Conservation (phyloP, 495 filamentous ascomycete genomes). For the Clavariopsis aquatica region DNA sequence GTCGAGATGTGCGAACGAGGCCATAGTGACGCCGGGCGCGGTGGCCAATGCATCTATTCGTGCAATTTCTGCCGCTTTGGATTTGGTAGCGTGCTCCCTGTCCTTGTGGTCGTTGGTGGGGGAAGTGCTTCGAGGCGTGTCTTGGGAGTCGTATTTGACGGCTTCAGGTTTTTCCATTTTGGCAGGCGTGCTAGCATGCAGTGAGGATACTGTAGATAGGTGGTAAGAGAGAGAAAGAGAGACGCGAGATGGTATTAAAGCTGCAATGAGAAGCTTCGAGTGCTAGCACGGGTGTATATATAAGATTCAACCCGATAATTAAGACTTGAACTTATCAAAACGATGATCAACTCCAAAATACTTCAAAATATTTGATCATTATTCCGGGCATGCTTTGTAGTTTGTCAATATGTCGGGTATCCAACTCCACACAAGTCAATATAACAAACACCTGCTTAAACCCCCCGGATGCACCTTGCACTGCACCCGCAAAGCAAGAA, state of each 20-base stretch:
- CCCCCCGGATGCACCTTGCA: not conserved
- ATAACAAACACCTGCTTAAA: not conserved
- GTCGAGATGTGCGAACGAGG: slow-evolving; percentile 41
- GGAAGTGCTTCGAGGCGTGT: slow-evolving; percentile 15
- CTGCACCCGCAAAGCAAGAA: not conserved
- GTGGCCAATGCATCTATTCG: slow-evolving; percentile 36
- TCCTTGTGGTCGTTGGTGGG: slow-evolving; percentile 2
- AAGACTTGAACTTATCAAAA: not conserved
- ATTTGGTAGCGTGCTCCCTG: not conserved
- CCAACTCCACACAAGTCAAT: not conserved
- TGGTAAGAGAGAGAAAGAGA: not conserved
- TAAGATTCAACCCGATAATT: slow-evolving; percentile 8
- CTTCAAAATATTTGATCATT: not conserved
- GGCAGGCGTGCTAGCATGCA: not conserved
- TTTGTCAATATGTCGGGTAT: not conserved
- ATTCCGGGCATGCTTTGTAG: not conserved
- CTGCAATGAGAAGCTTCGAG: too few relatives aligned
- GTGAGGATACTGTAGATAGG: not conserved
- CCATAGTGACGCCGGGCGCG: slow-evolving; percentile 32
- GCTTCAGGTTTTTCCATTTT: slow-evolving; percentile 30
- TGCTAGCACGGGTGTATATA: too few relatives aligned
- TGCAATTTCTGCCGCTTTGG: slow-evolving; percentile 17
- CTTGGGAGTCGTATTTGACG: slow-evolving; percentile 17
- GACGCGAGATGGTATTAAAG: slow-evolving; percentile 14
- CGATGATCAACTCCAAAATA: not conserved